Evolutionary conservation across 2,329 filamentous ascomycete genomes (phyloP), one percentile per base, ranked within the genome.

Genomic region (Zarea fungicola): DNA sequence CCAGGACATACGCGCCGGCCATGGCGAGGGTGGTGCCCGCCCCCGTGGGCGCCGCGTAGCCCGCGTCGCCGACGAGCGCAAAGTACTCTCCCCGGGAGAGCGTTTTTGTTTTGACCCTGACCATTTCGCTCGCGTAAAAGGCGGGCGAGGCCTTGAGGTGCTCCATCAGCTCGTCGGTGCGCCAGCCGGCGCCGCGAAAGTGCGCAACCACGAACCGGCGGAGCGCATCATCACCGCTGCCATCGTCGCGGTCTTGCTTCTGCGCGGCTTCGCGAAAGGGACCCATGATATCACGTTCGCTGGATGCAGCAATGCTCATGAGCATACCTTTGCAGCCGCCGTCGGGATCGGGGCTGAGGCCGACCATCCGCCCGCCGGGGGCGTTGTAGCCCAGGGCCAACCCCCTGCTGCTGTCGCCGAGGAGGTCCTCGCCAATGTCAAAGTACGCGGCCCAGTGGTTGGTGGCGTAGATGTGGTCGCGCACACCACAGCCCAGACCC

Each of bases 41-140:
- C 0, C 76, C 76, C 0, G 70, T 72, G 1, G 70, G 54, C 2
- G 63, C 68, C 0, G 72, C 73, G 32, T 70, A 72, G 1, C 64
- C 75, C 5, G 77, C 73, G 45, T 81, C 77, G 0, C 76, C 77
- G 2, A 78, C 55, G 2, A 77, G 60, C 1, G 66, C 67, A n/a
- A 77, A 68, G 1, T 32, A 25, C 14, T 72, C 71, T 0, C 71
- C 69, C 0, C 62, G 62, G 4, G 62, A 71, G 43, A 66, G 55
- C 9, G 36, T 40, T 2, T 67, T 57, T 46, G 74, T 51, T 35
- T 69, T 70, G 25, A 82, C 69, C 26, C 73, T 65, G 0, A 64
- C 68, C 37, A 76, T 58, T 4, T 66, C 60, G 45, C 70, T 64
- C 41, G 66, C 65, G 55, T 78, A 77, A 48, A 77, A 77, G 54